Evolutionary conservation across 768 basidiomycete species (phyloP), one percentile per base, ranked within the genome.

Genomic region (Hericium alpestre): DNA sequence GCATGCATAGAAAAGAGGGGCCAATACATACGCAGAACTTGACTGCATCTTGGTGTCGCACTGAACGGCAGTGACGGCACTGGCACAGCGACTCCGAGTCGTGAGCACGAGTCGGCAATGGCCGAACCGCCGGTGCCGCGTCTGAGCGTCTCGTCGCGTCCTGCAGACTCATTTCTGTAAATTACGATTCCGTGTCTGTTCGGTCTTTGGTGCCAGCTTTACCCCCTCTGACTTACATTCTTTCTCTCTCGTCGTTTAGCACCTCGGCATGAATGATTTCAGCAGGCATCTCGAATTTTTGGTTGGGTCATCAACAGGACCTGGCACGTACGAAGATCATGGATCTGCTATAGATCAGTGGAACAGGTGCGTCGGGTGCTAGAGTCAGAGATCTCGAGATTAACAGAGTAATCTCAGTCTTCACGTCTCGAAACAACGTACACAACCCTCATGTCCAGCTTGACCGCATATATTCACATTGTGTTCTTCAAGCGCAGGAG

Each of bases 271-370:
- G 51, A 51, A 52, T 20, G 51, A 57, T 38, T n/a, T 54, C 23
- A 48, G 53, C 16, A 56, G 41, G 56, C 55, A 55, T 60, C 37
- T 47, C 37, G 49, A 56, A 13, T 51, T 23, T 37, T 25, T 51
- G 23, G 16, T 51, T 22, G 49, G 49, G 15, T 22, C 49, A 15
- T 51, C 22, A 8, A 23, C 20, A 10, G 49, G 25, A 16, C 2
- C 18, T 32, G 32, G 32, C 32, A 32, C 32, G 32, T 32, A 6
- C 9, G 32, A 32, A 10, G 32, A 51, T 9, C 20, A 51, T 23
- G 25, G 49, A 37, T 23, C 15, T 25, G 49, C 27, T n/a, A 16
- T 51, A 37, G 49, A 51, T 25, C 22, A 16, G 11, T 51, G 49
- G 49, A 51, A 23, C 25, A 51, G 49, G 49, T 51, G 8, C 6